These are phyloP conservation scores for Polyporus arcularius DNA, from an alignment of 768 basidiomycete genomes.

Conservation along the genomic window DNA sequence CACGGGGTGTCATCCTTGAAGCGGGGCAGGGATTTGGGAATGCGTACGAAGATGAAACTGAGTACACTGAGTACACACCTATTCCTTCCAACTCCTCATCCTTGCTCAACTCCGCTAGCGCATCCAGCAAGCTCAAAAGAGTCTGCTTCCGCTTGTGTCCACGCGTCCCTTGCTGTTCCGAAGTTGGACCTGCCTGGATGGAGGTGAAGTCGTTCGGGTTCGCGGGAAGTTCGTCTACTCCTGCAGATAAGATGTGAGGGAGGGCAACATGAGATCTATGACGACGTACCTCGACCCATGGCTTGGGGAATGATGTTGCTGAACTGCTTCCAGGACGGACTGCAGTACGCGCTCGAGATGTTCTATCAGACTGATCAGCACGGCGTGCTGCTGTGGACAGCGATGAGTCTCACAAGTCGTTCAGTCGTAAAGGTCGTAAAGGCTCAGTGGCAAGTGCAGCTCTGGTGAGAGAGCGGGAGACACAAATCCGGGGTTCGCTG, in stretches of 20 bases:
- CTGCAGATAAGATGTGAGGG: not conserved
- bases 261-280: not conserved
- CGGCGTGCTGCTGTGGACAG: not conserved
- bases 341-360: not conserved
- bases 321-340: not conserved
- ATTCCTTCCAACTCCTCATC: constrained; percentile 37
- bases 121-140: constrained; percentile 47
- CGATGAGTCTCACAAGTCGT: constrained; percentile 5
- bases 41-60: not conserved
- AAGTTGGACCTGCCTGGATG: constrained; percentile 7
- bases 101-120: constrained; percentile 44
- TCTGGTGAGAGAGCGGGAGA: constrained; percentile 9
- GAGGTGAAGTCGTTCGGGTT: constrained; percentile 23
- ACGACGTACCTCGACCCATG: constrained; percentile 25
- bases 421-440: constrained; percentile 13
- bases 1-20: not conserved
- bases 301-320: constrained; percentile 7
- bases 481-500: constrained; percentile 8
- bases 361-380: not conserved
- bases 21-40: not conserved
- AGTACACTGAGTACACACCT: constrained; percentile 33
- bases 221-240: constrained; percentile 3
- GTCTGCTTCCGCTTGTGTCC: constrained; percentile 44
- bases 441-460: not conserved
- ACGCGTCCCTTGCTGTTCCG: constrained; percentile 8